These are phyloP conservation scores for Lepiota brunneoincarnata DNA, from an alignment of 768 basidiomycete genomes.

Conservation along the genomic window DNA sequence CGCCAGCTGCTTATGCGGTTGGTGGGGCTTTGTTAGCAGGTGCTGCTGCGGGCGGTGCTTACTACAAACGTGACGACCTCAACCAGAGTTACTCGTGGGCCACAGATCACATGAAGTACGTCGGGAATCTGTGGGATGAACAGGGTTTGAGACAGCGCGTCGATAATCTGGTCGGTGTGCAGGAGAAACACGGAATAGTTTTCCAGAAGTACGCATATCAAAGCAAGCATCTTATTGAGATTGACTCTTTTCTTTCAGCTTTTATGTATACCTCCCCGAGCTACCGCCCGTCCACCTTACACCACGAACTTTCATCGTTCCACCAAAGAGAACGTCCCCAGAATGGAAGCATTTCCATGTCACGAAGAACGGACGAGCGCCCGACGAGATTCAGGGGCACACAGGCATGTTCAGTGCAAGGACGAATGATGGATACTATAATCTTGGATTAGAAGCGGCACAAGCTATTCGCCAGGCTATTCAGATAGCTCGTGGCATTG, in stretches of 20 bases:
- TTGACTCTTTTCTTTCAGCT: constrained; percentile 40
- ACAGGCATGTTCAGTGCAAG: constrained; percentile 82
- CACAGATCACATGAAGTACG: constrained; percentile 87
- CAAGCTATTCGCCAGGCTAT: constrained; percentile 61
- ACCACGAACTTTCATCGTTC: constrained; percentile 73
- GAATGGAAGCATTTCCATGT: constrained; percentile 56
- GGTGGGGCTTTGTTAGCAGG: constrained; percentile 78
- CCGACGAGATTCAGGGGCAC: constrained; percentile 83
- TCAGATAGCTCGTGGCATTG: constrained; percentile 13
- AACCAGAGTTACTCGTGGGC: constrained; percentile 70
- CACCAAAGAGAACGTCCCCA: constrained; percentile 56
- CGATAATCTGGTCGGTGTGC: constrained; percentile 56
- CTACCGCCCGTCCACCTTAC: constrained; percentile 52
- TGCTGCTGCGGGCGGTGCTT: constrained; percentile 82
- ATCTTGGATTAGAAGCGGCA: constrained; percentile 69
- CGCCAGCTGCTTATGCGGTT: constrained; percentile 61
- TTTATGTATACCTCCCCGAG: constrained; percentile 77
- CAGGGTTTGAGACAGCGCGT: constrained; percentile 57
- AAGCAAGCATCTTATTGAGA: neutral
- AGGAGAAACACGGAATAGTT: constrained; percentile 58
- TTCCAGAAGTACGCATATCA: constrained; percentile 65
- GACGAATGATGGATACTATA: constrained; percentile 90
- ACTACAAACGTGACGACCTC: constrained; percentile 77
- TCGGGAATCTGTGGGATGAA: constrained; percentile 84
- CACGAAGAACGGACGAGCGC: constrained; percentile 61